These are phyloP conservation scores for Amborella trichopoda DNA, from an alignment of 164 flowering plant species.

Conservation along the genomic window DNA sequence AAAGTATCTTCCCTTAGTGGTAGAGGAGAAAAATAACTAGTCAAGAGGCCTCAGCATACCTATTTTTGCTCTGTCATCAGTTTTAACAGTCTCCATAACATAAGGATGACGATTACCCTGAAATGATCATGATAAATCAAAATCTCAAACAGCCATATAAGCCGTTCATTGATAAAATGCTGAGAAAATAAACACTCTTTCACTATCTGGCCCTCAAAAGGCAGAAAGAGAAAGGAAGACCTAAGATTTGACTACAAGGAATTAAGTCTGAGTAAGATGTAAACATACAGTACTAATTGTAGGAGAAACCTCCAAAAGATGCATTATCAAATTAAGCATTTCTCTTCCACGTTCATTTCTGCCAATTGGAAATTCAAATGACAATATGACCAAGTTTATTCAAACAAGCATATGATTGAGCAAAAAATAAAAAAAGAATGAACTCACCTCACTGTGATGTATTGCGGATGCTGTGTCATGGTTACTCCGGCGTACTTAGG, in stretches of 20 bases:
- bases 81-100: slow-evolving; percentile 88
- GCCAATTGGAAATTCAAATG: slow-evolving; percentile 18
- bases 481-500: slow-evolving; percentile 81
- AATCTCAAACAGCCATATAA: too few relatives aligned
- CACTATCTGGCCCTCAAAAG: too few relatives aligned
- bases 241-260: background rate
- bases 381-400: too few relatives aligned
- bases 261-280: background rate
- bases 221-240: background rate
- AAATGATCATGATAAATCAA: too few relatives aligned
- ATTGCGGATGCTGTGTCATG: slow-evolving; percentile 97
- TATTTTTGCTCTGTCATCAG: slow-evolving; percentile 85
- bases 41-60: too few relatives aligned
- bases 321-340: slow-evolving; percentile 69
- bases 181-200: too few relatives aligned
- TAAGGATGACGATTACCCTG: slow-evolving; percentile 82
- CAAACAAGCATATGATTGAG: background rate
- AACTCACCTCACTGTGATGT: slow-evolving; percentile 81
- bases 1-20: too few relatives aligned
- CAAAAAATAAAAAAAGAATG: background rate
- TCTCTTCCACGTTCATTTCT: slow-evolving; percentile 95
- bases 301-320: slow-evolving; percentile 76
- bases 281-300: slow-evolving; percentile 58
- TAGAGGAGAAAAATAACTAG: too few relatives aligned
- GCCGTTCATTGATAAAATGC: too few relatives aligned